Evolutionary conservation across 164 flowering plant genomes (phyloP).

Genomic region (Malania oleifera): DNA sequence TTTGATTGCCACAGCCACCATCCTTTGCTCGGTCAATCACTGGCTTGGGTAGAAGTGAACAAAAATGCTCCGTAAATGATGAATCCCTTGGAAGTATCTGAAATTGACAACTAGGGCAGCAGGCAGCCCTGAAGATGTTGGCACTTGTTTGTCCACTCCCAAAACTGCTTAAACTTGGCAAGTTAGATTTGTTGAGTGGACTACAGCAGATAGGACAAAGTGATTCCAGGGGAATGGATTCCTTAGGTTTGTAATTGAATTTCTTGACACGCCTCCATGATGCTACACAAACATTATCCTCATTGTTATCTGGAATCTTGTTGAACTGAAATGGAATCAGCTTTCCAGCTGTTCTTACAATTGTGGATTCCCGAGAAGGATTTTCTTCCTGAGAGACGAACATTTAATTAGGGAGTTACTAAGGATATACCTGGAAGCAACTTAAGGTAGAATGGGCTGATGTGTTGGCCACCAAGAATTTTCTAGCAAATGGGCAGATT

Average conservation of each 20-base stretch:
- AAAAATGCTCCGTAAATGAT: constrained; percentile 48
- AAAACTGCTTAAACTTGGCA: constrained; percentile 18
- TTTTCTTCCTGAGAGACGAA: constrained; percentile 71
- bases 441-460: neutral
- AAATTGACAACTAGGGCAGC: constrained; percentile 84
- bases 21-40: constrained; percentile 34
- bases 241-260: constrained; percentile 39
- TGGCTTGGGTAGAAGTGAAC: constrained; percentile 52
- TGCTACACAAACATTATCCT: constrained; percentile 33
- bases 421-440: neutral
- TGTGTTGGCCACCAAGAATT: no score
- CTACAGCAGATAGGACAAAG: constrained; percentile 72
- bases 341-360: constrained; percentile 92
- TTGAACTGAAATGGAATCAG: constrained; percentile 84
- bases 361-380: constrained; percentile 85
- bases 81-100: constrained; percentile 79
- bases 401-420: neutral
- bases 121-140: constrained; percentile 37
- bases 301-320: constrained; percentile 47
- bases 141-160: constrained; percentile 17
- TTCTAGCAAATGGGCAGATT: no score
- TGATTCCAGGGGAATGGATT: constrained; percentile 54
- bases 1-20: constrained; percentile 18
- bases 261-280: constrained; percentile 62
- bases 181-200: constrained; percentile 49